Evolutionary conservation across 768 basidiomycete genomes (phyloP), one percentile per base, ranked within the genome.

Genomic region (Sporobolomyces pararoseus): DNA sequence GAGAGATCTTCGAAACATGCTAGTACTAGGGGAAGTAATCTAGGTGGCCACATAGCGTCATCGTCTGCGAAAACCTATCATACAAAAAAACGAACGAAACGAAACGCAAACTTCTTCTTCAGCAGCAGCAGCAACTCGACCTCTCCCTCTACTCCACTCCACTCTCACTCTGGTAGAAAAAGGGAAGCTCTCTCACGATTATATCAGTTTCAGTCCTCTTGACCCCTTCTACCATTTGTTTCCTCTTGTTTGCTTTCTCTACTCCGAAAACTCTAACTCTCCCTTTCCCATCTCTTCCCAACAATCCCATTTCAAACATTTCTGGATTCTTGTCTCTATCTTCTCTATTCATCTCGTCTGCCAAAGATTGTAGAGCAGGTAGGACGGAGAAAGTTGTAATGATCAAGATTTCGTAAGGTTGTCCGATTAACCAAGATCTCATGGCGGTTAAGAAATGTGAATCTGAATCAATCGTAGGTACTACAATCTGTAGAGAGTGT

Each of bases 1-100:
- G 89, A 87, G 81, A 94, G 91, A 80, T 95, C 93, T 80, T 94
- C 92, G 76, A 95, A 94, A 78, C 90, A 92, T 16, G 91, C 91
- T 51, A 95, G 85, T 65, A 89, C 86, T 79, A 88, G 89, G 0
- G 90, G 89, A n/a, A 95, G 82, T 68, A 96, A 85, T 5, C 89
- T 92, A 0, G 90, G 86, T 1, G 91, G 91, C 92, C 92, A 96
- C 77, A 96, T 92, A 49, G 92, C 91, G 79, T 96, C 91, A 76
- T 96, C 92, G 77, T 94, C 92, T 12, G 91, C 91, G 76, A 95
- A 95, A 32, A 94, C 52, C 66, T 67, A 27, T 12, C 39, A 42
- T 10, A 42, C 17, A n/a, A n/a, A n/a, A n/a, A n/a, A n/a, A n/a
- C n/a, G n/a, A n/a, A n/a, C n/a, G n/a, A n/a, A n/a, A n/a, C n/a